Evolutionary conservation across 2,329 filamentous ascomycete genomes (phyloP).

Genomic region (Fusarium incarnatum): DNA sequence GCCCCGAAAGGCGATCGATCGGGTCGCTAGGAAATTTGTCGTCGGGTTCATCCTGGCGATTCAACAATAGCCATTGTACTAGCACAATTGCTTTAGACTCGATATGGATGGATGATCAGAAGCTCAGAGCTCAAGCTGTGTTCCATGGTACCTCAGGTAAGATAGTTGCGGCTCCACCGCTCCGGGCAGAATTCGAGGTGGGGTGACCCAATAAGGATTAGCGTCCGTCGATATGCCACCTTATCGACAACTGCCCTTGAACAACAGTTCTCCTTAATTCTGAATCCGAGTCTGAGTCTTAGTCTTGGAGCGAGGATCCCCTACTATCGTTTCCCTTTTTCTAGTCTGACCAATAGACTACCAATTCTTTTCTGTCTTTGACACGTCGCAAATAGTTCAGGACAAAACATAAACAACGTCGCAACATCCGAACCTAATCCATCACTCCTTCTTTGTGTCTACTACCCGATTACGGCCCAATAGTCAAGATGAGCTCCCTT

Average conservation of each 20-base stretch:
- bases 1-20: constrained; percentile 48
- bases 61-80: constrained; percentile 52
- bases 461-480: constrained; percentile 26
- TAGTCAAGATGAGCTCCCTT: constrained; percentile 69
- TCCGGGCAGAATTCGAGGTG: constrained; percentile 51
- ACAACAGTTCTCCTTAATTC: constrained; percentile 50
- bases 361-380: constrained; percentile 32
- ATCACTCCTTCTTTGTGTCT: constrained; percentile 10
- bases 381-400: constrained; percentile 31
- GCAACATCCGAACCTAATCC: not conserved
- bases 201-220: constrained; percentile 50
- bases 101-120: not conserved
- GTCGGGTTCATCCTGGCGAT: constrained; percentile 61
- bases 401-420: constrained; percentile 3
- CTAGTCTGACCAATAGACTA: constrained; percentile 29
- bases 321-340: constrained; percentile 25
- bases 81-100: constrained; percentile 27
- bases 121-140: constrained; percentile 11
- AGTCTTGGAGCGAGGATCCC: not conserved
- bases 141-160: not conserved
- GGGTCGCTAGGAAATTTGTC: constrained; percentile 53
- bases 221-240: constrained; percentile 57
- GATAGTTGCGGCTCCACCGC: constrained; percentile 49
- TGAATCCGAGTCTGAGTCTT: constrained; percentile 39
- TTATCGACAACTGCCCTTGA: constrained; percentile 51